Base-by-base conservation (phyloP, 2,329 filamentous ascomycete genomes). In the Didymella glomerata region DNA sequence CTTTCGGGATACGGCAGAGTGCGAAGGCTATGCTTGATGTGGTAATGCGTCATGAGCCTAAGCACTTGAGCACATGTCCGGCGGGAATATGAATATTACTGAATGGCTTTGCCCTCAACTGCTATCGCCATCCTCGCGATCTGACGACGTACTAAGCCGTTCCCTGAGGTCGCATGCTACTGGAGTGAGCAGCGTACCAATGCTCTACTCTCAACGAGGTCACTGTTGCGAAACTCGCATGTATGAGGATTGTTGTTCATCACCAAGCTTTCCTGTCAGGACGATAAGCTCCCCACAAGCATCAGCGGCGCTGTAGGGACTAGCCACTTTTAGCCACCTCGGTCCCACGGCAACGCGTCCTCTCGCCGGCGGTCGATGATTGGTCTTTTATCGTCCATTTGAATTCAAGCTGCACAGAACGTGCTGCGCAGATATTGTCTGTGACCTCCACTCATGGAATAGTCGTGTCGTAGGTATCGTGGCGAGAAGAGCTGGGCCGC, bases 271-370 rank as follows among this genome's bases (percentile, higher is more conserved):
- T 41, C 41, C 4, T 22, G 20, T 49, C 28, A 32, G 38, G 30
- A 18, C 32, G 55, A 52, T 54, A 58, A 54, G 56, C 48, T 48
- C 45, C 42, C 42, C 28, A 49, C 44, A 49, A 49, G 53, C 55
- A 53, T 58, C 55, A 53, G 55, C 45, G 56, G 56, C 45, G 45
- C 34, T 36, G 42, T 11, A 20, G 2, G 14, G 25, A 45, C 56
- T 58, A 58, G 32, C 49, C 45, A 20, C 14, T 24, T 58, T n/a
- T 32, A 42, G 27, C 24, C 28, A 6, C 4, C 34, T 34, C 32
- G 54, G 47, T 30, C 9, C 27, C 34, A n/a, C 41, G 48, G 54
- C 48, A 57, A 28, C 24, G 47, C 47, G 30, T 25, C 46, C 38
- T 32, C 10, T 22, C 16, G 16, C 30, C 9, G 22, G 22, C 20